Conservation (phyloP, 805 yeast genomes). For the Sugiyamaella qingdaonensis region DNA sequence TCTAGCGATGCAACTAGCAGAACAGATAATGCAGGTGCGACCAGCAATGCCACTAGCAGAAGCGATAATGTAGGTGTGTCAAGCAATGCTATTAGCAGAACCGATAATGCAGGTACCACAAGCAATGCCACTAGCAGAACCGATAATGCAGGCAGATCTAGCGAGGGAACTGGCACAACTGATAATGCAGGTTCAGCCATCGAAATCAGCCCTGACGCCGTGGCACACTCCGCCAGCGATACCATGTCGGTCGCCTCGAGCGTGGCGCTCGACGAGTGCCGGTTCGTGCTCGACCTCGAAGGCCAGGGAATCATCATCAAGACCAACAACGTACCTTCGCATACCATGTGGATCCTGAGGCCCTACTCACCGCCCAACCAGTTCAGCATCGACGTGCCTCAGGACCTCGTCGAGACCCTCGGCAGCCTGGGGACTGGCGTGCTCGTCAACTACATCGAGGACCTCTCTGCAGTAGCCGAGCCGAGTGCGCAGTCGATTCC, state of each 20-base stretch:
- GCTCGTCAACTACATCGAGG: slow-evolving; percentile 66
- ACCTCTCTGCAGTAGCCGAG: slow-evolving; percentile 59
- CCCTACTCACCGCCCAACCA: slow-evolving; percentile 64
- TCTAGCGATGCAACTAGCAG: neutral
- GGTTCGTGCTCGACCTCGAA: slow-evolving; percentile 56
- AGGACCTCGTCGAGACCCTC: slow-evolving; percentile 60
- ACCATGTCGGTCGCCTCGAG: neutral
- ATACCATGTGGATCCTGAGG: slow-evolving; percentile 90
- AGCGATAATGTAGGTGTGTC: slow-evolving; percentile 9
- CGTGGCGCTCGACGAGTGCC: slow-evolving; percentile 9
- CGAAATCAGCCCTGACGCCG: neutral
- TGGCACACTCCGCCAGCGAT: neutral
- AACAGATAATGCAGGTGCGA: slow-evolving; percentile 1
- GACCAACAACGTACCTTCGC: slow-evolving; percentile 60
- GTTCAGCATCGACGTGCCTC: slow-evolving; percentile 65
- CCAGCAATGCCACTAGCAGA: neutral
- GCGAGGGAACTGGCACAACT: too few relatives aligned
- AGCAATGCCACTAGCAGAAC: too few relatives aligned
- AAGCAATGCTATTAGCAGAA: neutral
- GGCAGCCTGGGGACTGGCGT: slow-evolving; percentile 83
- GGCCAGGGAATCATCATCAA: slow-evolving; percentile 90
- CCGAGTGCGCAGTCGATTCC: slow-evolving; percentile 57
- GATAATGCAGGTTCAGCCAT: neutral
- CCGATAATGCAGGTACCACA: too few relatives aligned
- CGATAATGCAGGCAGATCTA: too few relatives aligned